Evolutionary conservation across 352 stramenopile genomes (phyloP), one percentile per base, ranked within the genome.

Genomic region (Hyaloperonospora brassicae): DNA sequence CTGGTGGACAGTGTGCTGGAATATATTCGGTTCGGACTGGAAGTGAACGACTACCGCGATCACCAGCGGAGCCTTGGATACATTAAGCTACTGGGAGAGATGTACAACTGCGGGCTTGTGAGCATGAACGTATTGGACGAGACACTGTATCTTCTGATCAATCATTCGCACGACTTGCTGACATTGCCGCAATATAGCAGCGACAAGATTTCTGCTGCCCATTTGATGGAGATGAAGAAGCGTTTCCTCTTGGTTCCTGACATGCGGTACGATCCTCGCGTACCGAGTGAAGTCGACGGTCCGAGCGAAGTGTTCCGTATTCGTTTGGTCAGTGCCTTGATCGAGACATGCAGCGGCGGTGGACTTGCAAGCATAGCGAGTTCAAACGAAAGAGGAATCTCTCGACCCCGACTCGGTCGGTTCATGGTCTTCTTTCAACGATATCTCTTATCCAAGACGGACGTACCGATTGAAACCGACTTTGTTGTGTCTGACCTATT

Each of bases 371-470:
- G 44, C 23, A 55, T 30, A 35, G 43, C 47, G n/a, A 54, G 38
- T n/a, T 70, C 76, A 6, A 70, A 91, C 44, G 87, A 98, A 1
- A 84, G 87, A 34, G 76, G 77, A 34, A 89, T 95, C 43, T 94
- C 91, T 8, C 68, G 85, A 42, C 63, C 68, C 1, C 89, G 93
- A 35, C 68, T 98, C 2, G 78, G 85, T 22, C 84, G 79, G 12
- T 97, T 97, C 55, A 79, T 98, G 53, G 61, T 84, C 7, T 95
- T 96, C 58, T 97, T 98, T 59, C 93, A 98, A 64, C 84, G 93
- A 24, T 98, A 98, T 73, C 79, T 98, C 14, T 97, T 98, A 43
- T 94, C 91, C 24, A 98, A 98, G 70, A 79, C 73, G 4, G 84
- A 94, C 35, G 79, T 98, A 12, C 95, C 95, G 1, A 82, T 96